Evolutionary conservation across 1,284 basidiomycete genomes (phyloP), one percentile per base, ranked within the genome.

Genomic region (Abortiporus biennis): DNA sequence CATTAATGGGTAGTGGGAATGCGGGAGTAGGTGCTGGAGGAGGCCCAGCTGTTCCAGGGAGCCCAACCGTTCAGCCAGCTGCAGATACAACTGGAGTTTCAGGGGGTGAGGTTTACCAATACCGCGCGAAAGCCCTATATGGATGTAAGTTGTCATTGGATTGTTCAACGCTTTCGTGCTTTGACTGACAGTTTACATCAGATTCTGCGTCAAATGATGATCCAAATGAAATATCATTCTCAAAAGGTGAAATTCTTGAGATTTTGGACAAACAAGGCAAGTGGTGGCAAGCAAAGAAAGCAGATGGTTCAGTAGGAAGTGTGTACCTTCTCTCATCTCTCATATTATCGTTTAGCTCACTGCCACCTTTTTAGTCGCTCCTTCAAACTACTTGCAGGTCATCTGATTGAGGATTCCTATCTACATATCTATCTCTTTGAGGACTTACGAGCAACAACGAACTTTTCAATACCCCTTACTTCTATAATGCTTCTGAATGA

Each of bases 141-240:
- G 77, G 86, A 38, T 95, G 88, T 91, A 55, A 61, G 86, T 54
- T 13, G 15, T 9, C 11, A 12, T n/a, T n/a, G n/a, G n/a, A 19
- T 19, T 38, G 30, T 23, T 16, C 19, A 36, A 40, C 25, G 12
- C 6, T 22, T 15, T 33, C n/a, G 32, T 6, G 15, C 22, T 25
- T n/a, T 19, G 23, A 44, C 46, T 16, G 46, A 39, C 20, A 35
- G 42, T 19, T 40, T 36, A 44, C 42, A 27, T 24, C 64, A 85
- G 93, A 99, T 69, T 80, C 79, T 45, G 95, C 94, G 23, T 92
- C 86, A 6, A 73, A 89, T 15, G 93, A 98, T 50, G 95, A 99
- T 64, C 91, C 94, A 6, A 96, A 92, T 57, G 96, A 99, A 67
- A 89, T 99, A 38, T 90, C 89, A 35, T 98, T 99, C 64, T 61